phyloP scores from a whole-genome alignment of 768 basidiomycete genomes.

The Rhizopogon salebrosus region DNA sequence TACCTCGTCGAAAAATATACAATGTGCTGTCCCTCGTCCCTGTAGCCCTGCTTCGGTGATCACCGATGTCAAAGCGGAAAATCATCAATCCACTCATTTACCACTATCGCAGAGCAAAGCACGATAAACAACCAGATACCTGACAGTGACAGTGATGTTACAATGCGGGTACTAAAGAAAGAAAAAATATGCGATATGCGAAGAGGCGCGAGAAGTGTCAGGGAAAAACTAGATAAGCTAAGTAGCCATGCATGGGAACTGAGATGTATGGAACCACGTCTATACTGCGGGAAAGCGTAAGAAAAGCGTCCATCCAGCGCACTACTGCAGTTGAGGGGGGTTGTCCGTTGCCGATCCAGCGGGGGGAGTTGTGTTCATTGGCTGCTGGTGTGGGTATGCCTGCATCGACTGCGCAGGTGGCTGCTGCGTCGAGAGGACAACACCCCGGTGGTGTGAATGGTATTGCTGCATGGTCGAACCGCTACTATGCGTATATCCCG shows the following conservation, averaged over 20 bases:
- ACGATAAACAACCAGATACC: neutral
- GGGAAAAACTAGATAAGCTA: neutral
- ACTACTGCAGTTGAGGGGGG: constrained; percentile 23
- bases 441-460: constrained; percentile 21
- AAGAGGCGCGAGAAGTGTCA: neutral
- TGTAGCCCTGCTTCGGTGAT: no score
- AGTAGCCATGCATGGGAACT: neutral
- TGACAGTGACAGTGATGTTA: neutral
- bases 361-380: constrained; percentile 20
- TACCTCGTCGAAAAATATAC: no score
- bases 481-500: constrained; percentile 16
- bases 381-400: constrained; percentile 20
- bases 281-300: neutral
- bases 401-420: constrained; percentile 20
- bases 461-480: constrained; percentile 15
- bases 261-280: neutral
- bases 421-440: constrained; percentile 4
- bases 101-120: neutral
- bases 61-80: no score
- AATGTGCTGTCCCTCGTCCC: no score
- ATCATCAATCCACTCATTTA: neutral
- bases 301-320: constrained; percentile 1
- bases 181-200: neutral
- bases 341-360: constrained; percentile 19
- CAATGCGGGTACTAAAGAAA: neutral